Conservation (phyloP, 768 basidiomycete genomes). For the Crucibulum laeve region DNA sequence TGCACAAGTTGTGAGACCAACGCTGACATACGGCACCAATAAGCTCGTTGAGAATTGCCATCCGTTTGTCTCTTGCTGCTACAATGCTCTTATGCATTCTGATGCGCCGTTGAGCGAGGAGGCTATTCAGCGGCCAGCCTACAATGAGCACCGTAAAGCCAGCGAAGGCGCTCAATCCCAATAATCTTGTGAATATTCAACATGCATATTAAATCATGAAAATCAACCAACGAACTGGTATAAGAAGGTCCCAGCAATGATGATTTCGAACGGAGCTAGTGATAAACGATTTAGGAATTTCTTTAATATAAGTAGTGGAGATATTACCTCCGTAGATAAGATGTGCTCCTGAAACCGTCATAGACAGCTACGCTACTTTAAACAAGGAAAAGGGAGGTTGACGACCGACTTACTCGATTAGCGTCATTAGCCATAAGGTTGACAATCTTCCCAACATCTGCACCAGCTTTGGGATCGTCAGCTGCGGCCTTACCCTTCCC, state of each 20-base stretch:
- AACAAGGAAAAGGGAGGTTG: neutral
- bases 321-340: conserved; percentile 63
- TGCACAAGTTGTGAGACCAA: neutral
- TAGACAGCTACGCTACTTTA: conserved; percentile 31
- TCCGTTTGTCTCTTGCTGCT: neutral
- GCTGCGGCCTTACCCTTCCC: conserved; percentile 35
- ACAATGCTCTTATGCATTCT: conserved; percentile 56
- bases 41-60: conserved; percentile 31
- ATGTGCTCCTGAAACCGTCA: conserved; percentile 52
- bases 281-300: neutral
- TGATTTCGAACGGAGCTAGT: conserved; percentile 70
- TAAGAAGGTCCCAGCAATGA: conserved; percentile 68
- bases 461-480: conserved; percentile 67
- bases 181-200: conserved; percentile 28
- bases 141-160: conserved; percentile 67
- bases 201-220: neutral
- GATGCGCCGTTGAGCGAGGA: conserved; percentile 54
- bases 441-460: conserved; percentile 87
- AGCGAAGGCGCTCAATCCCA: conserved; percentile 69
- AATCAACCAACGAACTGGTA: conserved; percentile 57
- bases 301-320: conserved; percentile 6
- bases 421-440: conserved; percentile 85
- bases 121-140: conserved; percentile 71
- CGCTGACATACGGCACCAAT: conserved; percentile 51
- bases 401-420: conserved; percentile 33